Conservation (phyloP, 2,329 filamentous ascomycete species). For the Aspergillus ustus region DNA sequence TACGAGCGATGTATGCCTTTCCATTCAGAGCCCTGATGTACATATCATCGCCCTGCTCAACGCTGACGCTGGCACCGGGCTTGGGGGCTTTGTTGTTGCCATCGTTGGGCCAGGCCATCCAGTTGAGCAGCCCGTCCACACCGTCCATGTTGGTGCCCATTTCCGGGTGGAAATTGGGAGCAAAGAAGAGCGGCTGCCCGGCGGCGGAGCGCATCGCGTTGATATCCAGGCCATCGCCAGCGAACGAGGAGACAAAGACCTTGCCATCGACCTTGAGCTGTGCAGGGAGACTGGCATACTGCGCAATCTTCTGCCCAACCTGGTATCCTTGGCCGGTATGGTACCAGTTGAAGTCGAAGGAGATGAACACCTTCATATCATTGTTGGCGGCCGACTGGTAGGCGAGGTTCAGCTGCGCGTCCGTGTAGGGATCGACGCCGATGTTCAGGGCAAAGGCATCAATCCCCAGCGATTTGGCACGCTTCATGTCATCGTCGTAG, state of each 20-base stretch:
- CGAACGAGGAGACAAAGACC: slow-evolving; percentile 60
- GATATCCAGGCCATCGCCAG: slow-evolving; percentile 53
- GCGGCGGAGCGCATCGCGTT: slow-evolving; percentile 48
- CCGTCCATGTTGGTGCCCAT: slow-evolving; percentile 39
- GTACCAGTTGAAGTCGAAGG: slow-evolving; percentile 62
- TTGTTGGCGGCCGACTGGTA: slow-evolving; percentile 54
- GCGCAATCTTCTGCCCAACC: slow-evolving; percentile 52
- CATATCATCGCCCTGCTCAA: slow-evolving; percentile 44
- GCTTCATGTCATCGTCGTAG: slow-evolving; percentile 55
- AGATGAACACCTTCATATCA: slow-evolving; percentile 60
- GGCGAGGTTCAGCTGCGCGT: slow-evolving; percentile 53
- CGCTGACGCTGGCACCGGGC: slow-evolving; percentile 43
- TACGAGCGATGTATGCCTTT: slow-evolving; percentile 56
- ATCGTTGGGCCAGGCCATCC: slow-evolving; percentile 51
- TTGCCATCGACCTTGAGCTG: slow-evolving; percentile 57
- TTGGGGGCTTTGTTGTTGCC: slow-evolving; percentile 57
- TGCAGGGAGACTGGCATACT: slow-evolving; percentile 50
- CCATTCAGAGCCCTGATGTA: slow-evolving; percentile 40
- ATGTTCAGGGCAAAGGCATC: slow-evolving; percentile 59
- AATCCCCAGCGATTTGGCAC: slow-evolving; percentile 50
- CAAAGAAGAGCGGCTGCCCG: slow-evolving; percentile 53
- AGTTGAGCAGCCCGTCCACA: slow-evolving; percentile 50
- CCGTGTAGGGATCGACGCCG: slow-evolving; percentile 48
- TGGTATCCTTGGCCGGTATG: slow-evolving; percentile 39
- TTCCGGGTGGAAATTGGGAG: slow-evolving; percentile 56